phyloP scores from a whole-genome alignment of 148 eudicot genomes.

The Gaultheria prostrata region DNA sequence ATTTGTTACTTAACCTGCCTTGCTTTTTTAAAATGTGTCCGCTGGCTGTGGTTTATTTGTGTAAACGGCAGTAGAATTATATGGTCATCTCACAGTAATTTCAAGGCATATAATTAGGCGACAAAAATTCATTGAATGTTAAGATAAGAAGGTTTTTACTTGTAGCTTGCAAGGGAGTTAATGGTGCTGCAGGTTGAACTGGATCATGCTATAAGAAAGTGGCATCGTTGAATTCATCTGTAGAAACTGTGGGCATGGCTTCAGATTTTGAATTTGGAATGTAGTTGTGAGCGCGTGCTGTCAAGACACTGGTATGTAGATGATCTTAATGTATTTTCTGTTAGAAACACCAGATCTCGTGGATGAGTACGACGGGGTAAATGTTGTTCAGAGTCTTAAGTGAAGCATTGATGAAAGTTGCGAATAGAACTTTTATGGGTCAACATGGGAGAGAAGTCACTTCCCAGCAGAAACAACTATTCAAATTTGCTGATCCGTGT shows the following conservation, averaged over 20 bases:
- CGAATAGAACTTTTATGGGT: neutral
- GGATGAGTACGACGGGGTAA: neutral
- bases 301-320: neutral
- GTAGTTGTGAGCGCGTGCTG: neutral
- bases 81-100: neutral
- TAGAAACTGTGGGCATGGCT: neutral
- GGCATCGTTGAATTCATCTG: neutral
- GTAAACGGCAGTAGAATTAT: neutral
- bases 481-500: neutral
- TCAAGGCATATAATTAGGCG: neutral
- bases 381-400: neutral
- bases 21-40: neutral
- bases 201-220: neutral
- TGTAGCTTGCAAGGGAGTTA: neutral
- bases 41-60: neutral
- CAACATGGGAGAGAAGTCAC: neutral
- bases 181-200: neutral
- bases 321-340: neutral
- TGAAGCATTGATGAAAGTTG: neutral
- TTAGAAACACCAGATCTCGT: neutral
- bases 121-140: neutral
- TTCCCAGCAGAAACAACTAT: neutral
- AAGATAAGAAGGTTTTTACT: neutral
- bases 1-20: constrained; percentile 31
- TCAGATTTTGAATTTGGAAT: neutral